phyloP scores from a whole-genome alignment of 768 basidiomycete genomes.

The Leccinum boreale region DNA sequence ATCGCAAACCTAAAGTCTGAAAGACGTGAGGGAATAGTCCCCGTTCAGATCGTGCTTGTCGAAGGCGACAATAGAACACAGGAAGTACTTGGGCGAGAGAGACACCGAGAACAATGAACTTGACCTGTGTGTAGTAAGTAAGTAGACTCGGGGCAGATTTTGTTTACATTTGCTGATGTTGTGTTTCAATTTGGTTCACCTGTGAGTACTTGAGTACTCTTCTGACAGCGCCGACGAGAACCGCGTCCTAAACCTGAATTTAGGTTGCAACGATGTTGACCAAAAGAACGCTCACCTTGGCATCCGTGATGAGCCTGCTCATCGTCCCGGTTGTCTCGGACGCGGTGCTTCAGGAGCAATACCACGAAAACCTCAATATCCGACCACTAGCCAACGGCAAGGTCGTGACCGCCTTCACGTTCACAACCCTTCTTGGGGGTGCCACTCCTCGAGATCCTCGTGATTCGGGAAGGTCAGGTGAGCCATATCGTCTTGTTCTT shows the following conservation, averaged over 20 bases:
- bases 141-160: neutral
- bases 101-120: neutral
- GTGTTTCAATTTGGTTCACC: neutral
- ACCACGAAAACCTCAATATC: conserved; percentile 50
- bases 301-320: conserved; percentile 10
- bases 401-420: conserved; percentile 77
- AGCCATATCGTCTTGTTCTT: conserved; percentile 22
- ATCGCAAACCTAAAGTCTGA: neutral
- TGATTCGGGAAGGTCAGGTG: conserved; percentile 43
- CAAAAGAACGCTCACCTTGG: conserved; percentile 2
- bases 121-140: neutral
- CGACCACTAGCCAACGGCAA: conserved; percentile 77
- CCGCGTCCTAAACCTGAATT: neutral
- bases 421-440: conserved; percentile 60
- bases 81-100: neutral
- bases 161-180: neutral
- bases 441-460: conserved; percentile 54
- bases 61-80: neutral
- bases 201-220: too few species aligned
- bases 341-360: conserved; percentile 29
- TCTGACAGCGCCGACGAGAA: neutral
- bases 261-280: neutral
- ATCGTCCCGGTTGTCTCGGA: conserved; percentile 3
- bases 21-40: neutral
- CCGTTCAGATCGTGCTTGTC: neutral